These are phyloP conservation scores for Candolleomyces efflorescens DNA, from an alignment of 768 basidiomycete genomes.

Conservation along the genomic window DNA sequence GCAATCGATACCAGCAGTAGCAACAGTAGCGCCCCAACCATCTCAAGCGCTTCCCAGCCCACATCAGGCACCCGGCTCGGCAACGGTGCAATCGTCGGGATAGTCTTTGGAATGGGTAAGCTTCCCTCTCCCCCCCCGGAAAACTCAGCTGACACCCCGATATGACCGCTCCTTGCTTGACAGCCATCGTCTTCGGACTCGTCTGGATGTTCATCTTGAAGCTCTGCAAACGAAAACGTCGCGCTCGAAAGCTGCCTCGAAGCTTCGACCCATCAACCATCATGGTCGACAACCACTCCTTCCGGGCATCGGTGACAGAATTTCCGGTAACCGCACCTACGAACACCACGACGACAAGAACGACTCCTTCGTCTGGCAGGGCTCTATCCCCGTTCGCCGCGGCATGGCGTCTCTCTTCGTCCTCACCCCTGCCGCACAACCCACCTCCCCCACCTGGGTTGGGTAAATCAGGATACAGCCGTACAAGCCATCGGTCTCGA, in stretches of 20 bases:
- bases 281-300: slow-evolving; percentile 2
- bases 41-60: not conserved
- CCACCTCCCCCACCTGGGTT: slow-evolving; percentile 2
- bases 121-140: not conserved
- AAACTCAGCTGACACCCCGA: not conserved
- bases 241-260: slow-evolving; percentile 16
- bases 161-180: not conserved
- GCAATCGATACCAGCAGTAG: not conserved
- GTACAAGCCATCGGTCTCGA: not conserved
- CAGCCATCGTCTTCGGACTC: slow-evolving; percentile 18
- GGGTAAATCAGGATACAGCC: not conserved
- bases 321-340: slow-evolving; percentile 4
- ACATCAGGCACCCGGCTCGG: slow-evolving; percentile 2
- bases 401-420: slow-evolving; percentile 4
- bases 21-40: not conserved
- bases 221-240: slow-evolving; percentile 15
- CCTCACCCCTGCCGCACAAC: not conserved
- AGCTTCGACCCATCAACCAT: slow-evolving; percentile 14
- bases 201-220: slow-evolving; percentile 15
- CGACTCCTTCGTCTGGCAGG: not conserved
- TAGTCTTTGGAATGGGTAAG: slow-evolving; percentile 10
- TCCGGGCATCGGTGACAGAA: slow-evolving; percentile 2
- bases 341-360: slow-evolving; percentile 6
- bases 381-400: not conserved
- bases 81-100: slow-evolving; percentile 12